Conservation (phyloP, 176 grass and related monocot genomes). For the Microstegium vimineum region DNA sequence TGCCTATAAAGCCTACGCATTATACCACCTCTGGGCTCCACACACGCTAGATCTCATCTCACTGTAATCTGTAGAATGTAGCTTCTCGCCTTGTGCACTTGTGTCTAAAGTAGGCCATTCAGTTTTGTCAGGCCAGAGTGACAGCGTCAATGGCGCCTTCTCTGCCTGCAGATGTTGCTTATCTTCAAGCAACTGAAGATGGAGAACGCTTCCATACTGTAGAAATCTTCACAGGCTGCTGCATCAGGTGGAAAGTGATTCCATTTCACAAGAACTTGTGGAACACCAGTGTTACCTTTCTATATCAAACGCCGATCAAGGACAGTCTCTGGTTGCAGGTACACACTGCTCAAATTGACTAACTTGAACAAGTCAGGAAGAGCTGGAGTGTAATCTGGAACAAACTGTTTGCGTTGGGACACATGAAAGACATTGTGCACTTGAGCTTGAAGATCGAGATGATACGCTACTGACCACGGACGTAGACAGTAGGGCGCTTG, state of each 20-base stretch:
- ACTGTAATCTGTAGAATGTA: background rate
- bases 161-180: background rate
- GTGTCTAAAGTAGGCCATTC: background rate
- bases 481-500: background rate
- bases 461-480: background rate
- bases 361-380: background rate
- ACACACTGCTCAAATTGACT: background rate
- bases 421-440: background rate
- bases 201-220: background rate
- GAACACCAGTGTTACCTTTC: background rate
- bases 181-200: background rate
- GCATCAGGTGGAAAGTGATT: background rate
- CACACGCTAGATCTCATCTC: background rate
- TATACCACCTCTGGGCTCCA: too few species aligned
- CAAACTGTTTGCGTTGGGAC: background rate
- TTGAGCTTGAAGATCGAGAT: background rate
- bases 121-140: background rate
- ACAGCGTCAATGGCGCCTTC: background rate
- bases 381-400: background rate
- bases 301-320: background rate
- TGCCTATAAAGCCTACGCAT: too few species aligned
- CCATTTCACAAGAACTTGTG: background rate
- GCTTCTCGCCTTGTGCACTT: background rate
- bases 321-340: background rate
- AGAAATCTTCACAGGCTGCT: background rate